phyloP scores from a whole-genome alignment of 139 green algal species.

The Picochlorum sp. region DNA sequence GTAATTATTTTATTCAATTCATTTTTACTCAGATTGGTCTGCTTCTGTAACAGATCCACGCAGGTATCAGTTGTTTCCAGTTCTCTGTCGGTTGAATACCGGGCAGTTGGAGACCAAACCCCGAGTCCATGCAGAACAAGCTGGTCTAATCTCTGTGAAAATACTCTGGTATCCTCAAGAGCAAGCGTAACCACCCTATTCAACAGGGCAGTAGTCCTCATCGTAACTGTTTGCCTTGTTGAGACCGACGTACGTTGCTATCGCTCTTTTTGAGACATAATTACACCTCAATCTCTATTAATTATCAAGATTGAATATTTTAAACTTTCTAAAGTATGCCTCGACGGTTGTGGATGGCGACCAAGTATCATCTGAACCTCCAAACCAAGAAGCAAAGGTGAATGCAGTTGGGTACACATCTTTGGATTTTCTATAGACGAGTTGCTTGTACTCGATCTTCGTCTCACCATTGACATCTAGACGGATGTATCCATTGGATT shows the following conservation, averaged over 20 bases:
- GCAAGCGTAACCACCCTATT: too few species aligned
- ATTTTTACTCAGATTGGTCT: constrained; percentile 1
- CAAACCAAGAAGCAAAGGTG: constrained; percentile 13
- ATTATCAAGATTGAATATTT: constrained; percentile 12
- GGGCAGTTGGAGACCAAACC: not conserved
- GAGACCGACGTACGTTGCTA: too few species aligned
- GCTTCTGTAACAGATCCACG: not conserved
- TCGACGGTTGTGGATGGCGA: not conserved
- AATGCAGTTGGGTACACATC: not conserved
- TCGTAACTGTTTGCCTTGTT: too few species aligned
- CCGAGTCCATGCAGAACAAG: too few species aligned
- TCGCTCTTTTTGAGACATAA: too few species aligned
- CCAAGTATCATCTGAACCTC: constrained; percentile 8
- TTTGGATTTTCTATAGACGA: not conserved
- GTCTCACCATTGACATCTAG: constrained; percentile 8
- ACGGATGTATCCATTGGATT: constrained; percentile 4
- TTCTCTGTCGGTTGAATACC: not conserved
- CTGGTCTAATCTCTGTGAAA: too few species aligned
- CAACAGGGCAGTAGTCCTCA: too few species aligned
- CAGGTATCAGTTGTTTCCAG: not conserved
- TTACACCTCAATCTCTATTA: not conserved
- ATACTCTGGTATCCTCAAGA: too few species aligned
- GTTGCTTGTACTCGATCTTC: constrained; percentile 6
- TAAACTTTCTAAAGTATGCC: constrained; percentile 13
- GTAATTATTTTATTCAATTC: not conserved